A percentile compares a stretch with the other conserved stretches of the same genome.
Evolutionary conservation across 257 asterid species (phyloP).

Genomic region (Gardenia jasminoides): DNA sequence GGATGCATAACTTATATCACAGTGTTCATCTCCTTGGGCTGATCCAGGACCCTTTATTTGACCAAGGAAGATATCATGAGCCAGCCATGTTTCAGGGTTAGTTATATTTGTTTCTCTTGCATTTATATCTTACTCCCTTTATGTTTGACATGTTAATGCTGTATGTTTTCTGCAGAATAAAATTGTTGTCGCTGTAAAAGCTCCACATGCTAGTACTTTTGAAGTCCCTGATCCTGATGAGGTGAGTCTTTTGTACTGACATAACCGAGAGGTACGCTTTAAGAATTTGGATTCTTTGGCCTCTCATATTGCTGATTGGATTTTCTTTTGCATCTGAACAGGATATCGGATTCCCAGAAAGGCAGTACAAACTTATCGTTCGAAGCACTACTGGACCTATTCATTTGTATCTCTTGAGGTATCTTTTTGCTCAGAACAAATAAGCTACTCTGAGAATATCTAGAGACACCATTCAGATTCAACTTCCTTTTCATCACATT

Average conservation of each 20-base stretch:
- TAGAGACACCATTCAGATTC: not conserved
- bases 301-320: constrained; percentile 13
- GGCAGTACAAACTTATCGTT: constrained; percentile 52
- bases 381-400: constrained; percentile 75
- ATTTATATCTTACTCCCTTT: constrained; percentile 16
- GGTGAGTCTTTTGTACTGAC: constrained; percentile 35
- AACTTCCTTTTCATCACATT: not conserved
- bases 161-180: constrained; percentile 45
- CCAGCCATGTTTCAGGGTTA: constrained; percentile 59
- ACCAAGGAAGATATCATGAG: constrained; percentile 66
- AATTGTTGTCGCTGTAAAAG: constrained; percentile 61
- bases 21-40: constrained; percentile 13
- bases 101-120: constrained; percentile 17
- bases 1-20: constrained; percentile 9
- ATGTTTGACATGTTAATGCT: constrained; percentile 14
- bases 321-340: constrained; percentile 25
- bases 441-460: not conserved
- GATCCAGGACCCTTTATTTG: constrained; percentile 62
- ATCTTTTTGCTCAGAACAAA: constrained; percentile 12
- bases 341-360: constrained; percentile 46
- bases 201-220: constrained; percentile 72
- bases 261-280: not conserved
- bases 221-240: constrained; percentile 85
- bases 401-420: constrained; percentile 64
- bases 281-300: not conserved